These are phyloP conservation scores for Chalara sp. DNA, from an alignment of 2,329 filamentous ascomycete species.

Conservation along the genomic window DNA sequence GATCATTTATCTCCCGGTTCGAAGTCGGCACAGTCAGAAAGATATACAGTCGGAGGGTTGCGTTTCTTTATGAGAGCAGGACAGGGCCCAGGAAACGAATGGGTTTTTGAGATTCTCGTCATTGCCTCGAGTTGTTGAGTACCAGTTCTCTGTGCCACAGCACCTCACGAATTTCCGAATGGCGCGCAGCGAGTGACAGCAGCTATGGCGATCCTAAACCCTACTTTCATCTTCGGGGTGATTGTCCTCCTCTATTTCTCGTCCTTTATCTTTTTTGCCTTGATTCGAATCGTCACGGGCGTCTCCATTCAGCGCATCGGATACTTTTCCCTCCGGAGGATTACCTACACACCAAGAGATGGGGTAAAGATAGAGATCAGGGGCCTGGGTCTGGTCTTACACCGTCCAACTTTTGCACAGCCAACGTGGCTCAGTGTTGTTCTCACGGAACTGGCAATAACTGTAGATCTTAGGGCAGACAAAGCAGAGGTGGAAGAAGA, in stretches of 20 bases:
- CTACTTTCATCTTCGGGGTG: conserved; percentile 81
- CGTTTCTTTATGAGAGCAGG: no score
- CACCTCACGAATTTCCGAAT: conserved; percentile 10
- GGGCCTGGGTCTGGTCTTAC: conserved; percentile 78
- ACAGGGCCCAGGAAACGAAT: no score
- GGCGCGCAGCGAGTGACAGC: conserved; percentile 14
- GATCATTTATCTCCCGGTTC: no score
- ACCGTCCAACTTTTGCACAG: conserved; percentile 92
- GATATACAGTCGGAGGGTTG: no score
- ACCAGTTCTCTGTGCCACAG: background rate
- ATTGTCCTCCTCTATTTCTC: conserved; percentile 81
- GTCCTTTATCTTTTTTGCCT: conserved; percentile 88
- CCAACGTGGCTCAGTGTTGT: conserved; percentile 94
- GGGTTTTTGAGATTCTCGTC: background rate
- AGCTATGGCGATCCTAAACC: conserved; percentile 58
- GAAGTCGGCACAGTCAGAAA: no score
- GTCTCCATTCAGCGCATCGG: conserved; percentile 94
- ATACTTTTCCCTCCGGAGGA: conserved; percentile 82
- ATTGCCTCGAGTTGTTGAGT: background rate
- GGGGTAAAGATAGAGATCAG: conserved; percentile 86
- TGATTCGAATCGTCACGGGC: conserved; percentile 86
- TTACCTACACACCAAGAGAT: conserved; percentile 84
- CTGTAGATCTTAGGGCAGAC: conserved; percentile 67
- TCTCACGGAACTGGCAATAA: conserved; percentile 77
- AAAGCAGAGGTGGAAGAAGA: conserved; percentile 29